These are phyloP conservation scores for Diaporthe capsici DNA, from an alignment of 2,329 filamentous ascomycete species.

Conservation along the genomic window DNA sequence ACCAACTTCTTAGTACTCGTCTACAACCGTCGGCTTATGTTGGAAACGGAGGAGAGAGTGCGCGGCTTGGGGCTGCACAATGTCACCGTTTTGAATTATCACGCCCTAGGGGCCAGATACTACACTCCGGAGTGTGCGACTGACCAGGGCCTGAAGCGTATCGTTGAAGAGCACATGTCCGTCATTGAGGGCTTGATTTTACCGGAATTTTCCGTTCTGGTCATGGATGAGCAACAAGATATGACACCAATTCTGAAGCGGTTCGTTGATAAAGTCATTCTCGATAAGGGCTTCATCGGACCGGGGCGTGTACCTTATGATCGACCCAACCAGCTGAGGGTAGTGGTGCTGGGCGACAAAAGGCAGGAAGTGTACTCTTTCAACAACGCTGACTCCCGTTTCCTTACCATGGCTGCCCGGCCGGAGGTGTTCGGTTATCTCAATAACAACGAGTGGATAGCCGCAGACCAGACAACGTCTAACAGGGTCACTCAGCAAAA, in stretches of 20 bases:
- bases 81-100: conserved; percentile 39
- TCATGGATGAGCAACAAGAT: conserved; percentile 42
- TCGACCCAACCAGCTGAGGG: neutral
- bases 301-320: neutral
- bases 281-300: conserved; percentile 30
- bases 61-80: conserved; percentile 28
- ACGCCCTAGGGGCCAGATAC: conserved; percentile 33
- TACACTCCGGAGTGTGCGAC: conserved; percentile 38
- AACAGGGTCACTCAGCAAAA: conserved; percentile 39
- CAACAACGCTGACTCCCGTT: conserved; percentile 41
- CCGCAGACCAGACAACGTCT: conserved; percentile 36
- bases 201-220: conserved; percentile 36
- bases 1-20: conserved; percentile 36
- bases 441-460: conserved; percentile 32
- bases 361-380: conserved; percentile 40
- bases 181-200: conserved; percentile 23
- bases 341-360: conserved; percentile 38
- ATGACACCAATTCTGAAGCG: conserved; percentile 40
- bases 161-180: conserved; percentile 38
- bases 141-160: conserved; percentile 40
- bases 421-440: conserved; percentile 39
- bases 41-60: conserved; percentile 37
- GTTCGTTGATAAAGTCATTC: conserved; percentile 39
- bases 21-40: conserved; percentile 39
- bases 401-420: conserved; percentile 36